Conservation (phyloP, 768 basidiomycete genomes). For the Lentinula guzmanii region DNA sequence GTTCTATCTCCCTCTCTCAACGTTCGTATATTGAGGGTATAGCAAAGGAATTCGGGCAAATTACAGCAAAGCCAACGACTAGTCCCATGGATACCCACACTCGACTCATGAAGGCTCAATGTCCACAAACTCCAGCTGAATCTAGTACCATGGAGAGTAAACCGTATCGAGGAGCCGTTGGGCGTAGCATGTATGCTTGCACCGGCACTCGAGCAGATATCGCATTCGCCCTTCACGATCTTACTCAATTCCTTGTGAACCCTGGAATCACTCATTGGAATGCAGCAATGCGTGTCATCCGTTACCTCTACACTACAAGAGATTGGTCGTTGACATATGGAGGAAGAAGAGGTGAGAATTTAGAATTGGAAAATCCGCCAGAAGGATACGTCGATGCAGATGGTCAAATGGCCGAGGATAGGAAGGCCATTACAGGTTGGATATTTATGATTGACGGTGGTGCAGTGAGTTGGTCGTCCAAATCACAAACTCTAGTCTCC, state of each 20-base stretch:
- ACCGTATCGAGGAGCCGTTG: conserved; percentile 18
- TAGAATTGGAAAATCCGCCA: background rate
- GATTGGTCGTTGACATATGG: conserved; percentile 9
- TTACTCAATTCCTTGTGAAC: conserved; percentile 20
- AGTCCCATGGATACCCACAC: background rate
- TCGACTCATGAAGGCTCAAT: background rate
- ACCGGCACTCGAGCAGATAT: conserved; percentile 25
- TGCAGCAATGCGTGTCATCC: conserved; percentile 23
- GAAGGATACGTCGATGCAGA: conserved; percentile 7
- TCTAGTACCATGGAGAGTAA: conserved; percentile 9
- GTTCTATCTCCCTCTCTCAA: conserved; percentile 14
- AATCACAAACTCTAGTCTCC: conserved; percentile 1
- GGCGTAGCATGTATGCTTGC: conserved; percentile 20
- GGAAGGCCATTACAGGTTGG: conserved; percentile 7
- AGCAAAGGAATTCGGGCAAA: conserved; percentile 13
- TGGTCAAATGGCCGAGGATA: conserved; percentile 7
- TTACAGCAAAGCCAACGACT: conserved; percentile 7
- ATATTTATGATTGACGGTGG: conserved; percentile 12
- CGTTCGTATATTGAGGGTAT: conserved; percentile 18
- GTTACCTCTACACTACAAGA: conserved; percentile 21
- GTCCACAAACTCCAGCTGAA: conserved; percentile 5
- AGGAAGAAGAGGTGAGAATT: too few species aligned
- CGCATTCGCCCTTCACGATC: conserved; percentile 15
- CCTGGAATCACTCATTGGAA: conserved; percentile 23
- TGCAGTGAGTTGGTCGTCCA: conserved; percentile 5